These are phyloP conservation scores for Septoria linicola DNA, from an alignment of 2,329 filamentous ascomycete species.

Conservation along the genomic window DNA sequence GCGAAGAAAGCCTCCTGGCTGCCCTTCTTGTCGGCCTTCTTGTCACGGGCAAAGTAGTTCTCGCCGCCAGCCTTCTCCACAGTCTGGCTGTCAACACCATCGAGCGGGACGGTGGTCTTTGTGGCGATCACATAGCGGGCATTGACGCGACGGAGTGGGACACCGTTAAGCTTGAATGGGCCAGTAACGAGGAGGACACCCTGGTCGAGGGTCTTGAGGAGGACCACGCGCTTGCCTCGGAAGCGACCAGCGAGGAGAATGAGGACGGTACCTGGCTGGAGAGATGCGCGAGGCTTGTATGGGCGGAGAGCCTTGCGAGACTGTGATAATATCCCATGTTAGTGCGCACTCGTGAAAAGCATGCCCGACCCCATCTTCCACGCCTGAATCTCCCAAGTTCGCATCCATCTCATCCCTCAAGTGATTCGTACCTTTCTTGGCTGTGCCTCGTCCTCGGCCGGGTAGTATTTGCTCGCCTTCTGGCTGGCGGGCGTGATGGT, in stretches of 20 bases:
- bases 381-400: not conserved
- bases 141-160: constrained; percentile 91
- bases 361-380: not conserved
- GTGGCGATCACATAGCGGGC: constrained; percentile 91
- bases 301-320: constrained; percentile 90
- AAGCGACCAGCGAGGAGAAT: constrained; percentile 99
- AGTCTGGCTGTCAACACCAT: constrained; percentile 69
- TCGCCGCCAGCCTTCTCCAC: constrained; percentile 75
- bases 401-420: not conserved
- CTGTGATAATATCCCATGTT: constrained; percentile 50
- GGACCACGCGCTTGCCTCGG: constrained; percentile 99
- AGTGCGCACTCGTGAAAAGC: constrained; percentile 18
- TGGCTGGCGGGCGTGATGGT: constrained; percentile 80
- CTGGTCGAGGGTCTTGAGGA: constrained; percentile 96
- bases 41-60: constrained; percentile 97
- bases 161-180: constrained; percentile 99
- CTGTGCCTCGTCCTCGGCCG: constrained; percentile 84
- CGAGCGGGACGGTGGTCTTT: constrained; percentile 79
- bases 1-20: constrained; percentile 97
- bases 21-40: constrained; percentile 88
- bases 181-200: constrained; percentile 98
- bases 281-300: constrained; percentile 81
- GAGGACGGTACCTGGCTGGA: constrained; percentile 92
- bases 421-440: constrained; percentile 80
- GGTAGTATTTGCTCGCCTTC: constrained; percentile 99